Evolutionary conservation across 2,329 filamentous ascomycete species (phyloP).

Genomic region (Microcyclospora tardicrescens): DNA sequence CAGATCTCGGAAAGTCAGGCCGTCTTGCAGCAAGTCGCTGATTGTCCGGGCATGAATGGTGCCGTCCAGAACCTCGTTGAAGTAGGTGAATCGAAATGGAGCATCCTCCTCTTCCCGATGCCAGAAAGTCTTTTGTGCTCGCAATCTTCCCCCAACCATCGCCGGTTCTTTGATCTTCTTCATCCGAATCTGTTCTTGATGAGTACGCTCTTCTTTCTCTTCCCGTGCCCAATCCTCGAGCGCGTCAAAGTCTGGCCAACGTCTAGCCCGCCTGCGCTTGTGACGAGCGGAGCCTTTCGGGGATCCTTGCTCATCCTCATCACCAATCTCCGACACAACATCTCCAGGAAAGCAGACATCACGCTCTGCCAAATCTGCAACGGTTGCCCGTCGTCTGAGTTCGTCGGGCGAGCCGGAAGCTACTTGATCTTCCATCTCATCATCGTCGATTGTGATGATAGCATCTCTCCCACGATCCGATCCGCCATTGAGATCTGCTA

Average conservation of each 20-base stretch:
- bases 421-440: conserved; percentile 10
- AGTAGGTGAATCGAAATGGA: conserved; percentile 94
- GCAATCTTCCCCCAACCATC: conserved; percentile 75
- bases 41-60: conserved; percentile 95
- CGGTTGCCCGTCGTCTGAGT: conserved; percentile 35
- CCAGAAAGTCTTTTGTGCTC: conserved; percentile 68
- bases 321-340: conserved; percentile 60
- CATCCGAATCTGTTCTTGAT: conserved; percentile 58
- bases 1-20: conserved; percentile 69
- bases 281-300: conserved; percentile 5
- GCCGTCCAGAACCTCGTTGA: conserved; percentile 92
- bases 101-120: conserved; percentile 77
- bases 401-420: conserved; percentile 27
- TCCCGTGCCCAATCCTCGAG: conserved; percentile 82
- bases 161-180: conserved; percentile 93
- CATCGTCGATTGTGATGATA: conserved; percentile 38
- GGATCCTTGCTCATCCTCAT: conserved; percentile 47
- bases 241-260: conserved; percentile 76
- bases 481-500: conserved; percentile 47
- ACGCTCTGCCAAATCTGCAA: conserved; percentile 55
- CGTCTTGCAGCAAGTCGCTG: conserved; percentile 78
- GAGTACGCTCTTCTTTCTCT: conserved; percentile 73
- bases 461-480: conserved; percentile 31
- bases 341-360: conserved; percentile 88
- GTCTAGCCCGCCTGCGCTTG: conserved; percentile 49